Evolutionary conservation across 805 yeast species (phyloP), one percentile per base, ranked within the genome.

Genomic region (Torulaspora microellipsoides): DNA sequence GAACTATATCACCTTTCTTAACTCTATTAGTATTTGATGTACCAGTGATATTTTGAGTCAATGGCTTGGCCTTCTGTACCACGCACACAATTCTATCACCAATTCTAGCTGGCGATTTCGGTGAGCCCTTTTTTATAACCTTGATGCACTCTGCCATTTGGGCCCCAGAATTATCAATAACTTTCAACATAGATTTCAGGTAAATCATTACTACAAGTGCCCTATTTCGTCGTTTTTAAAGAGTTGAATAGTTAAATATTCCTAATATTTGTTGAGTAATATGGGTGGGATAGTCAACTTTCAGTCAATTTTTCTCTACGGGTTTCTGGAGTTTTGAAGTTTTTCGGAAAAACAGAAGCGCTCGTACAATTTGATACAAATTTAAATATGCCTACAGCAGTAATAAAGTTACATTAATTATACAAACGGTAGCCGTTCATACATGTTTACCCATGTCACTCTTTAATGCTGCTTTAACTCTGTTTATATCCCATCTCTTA

Each of bases 71-170:
- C 65, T 87, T 84, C 65, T 90, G 90, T 39, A 93, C 91, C 48
- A 93, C 99, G 42, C 88, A 95, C 8, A 93, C 95, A 50, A 93
- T 84, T 64, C 82, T 84, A 67, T 93, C 99, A 36, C 99, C 97
- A 20, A 89, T 80, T 42, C 75, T 71, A 27, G 95, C 98, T 52
- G 81, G 83, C 60, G 83, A 83, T 63, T 75, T 80, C 27, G 96
- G 96, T 2, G 84, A 80, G 15, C 67, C 66, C 61, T 93, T 95
- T 49, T 95, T 81, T 52, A 93, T 73, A 12, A 93, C 96, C 67
- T 91, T 91, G 72, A 93, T 89, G 66, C 98, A 93, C 67, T 93
- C 98, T 12, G 85, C 98, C 48, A 89, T 68, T 64, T 85, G 86
- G 3, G 97, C 99, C 25, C 98, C 95, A 15, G 96, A 84, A 74